Percentiles rank a stretch among this genome's conserved stretches.
Conservation (phyloP, 2,329 filamentous ascomycete species). For the Alternaria postmessia region DNA sequence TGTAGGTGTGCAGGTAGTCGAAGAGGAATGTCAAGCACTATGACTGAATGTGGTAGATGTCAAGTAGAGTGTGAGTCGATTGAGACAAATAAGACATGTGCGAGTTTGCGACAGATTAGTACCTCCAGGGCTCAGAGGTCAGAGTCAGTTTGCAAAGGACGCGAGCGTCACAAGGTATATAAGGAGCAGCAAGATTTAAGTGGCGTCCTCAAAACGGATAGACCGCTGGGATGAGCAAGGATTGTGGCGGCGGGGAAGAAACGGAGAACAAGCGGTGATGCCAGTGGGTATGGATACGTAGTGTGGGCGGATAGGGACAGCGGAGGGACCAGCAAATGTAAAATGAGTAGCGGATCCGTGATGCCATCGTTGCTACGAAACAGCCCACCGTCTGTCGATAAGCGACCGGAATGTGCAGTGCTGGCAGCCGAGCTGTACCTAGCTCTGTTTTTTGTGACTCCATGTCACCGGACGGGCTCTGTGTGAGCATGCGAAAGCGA, state of each 20-base stretch:
- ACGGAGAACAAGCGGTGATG: constrained; percentile 51
- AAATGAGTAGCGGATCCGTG: constrained; percentile 39
- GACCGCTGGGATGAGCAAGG: constrained; percentile 45
- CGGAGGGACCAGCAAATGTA: constrained; percentile 46
- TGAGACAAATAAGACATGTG: constrained; percentile 44
- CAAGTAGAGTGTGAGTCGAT: constrained; percentile 16
- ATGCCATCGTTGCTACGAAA: constrained; percentile 37
- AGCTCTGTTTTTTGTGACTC: constrained; percentile 37
- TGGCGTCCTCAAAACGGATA: constrained; percentile 50
- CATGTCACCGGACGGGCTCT: constrained; percentile 36
- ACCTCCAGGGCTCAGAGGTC: constrained; percentile 34
- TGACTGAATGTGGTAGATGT: constrained; percentile 14
- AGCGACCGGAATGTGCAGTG: constrained; percentile 39
- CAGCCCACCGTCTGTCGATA: constrained; percentile 35
- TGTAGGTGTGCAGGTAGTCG: constrained; percentile 1
- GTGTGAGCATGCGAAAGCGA: constrained; percentile 21
- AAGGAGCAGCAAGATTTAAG: constrained; percentile 51
- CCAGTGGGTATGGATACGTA: constrained; percentile 48
- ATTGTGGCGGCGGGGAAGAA: constrained; percentile 49
- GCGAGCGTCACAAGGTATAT: constrained; percentile 51
- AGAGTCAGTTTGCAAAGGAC: constrained; percentile 39
- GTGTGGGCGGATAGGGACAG: constrained; percentile 49
- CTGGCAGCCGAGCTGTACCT: constrained; percentile 35
- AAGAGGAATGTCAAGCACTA: constrained; percentile 15
- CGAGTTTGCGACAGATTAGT: constrained; percentile 35